These are phyloP conservation scores for Parietaria judaica DNA, from an alignment of 306 rosid genomes.

Conservation along the genomic window DNA sequence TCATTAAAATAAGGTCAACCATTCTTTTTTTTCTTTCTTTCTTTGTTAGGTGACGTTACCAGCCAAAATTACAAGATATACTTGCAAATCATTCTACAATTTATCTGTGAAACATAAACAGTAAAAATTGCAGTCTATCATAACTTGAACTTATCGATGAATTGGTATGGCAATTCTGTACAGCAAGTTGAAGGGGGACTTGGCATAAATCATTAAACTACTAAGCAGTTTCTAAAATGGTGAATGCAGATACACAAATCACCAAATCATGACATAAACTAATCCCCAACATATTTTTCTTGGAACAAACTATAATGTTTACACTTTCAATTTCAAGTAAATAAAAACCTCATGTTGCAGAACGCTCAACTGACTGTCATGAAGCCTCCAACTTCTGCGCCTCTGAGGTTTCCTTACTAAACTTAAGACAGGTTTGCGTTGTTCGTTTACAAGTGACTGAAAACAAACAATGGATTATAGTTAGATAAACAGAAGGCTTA, in stretches of 20 bases:
- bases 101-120: too few species aligned
- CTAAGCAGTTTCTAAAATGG: neutral
- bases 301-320: neutral
- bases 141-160: neutral
- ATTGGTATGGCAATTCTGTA: conserved; percentile 9
- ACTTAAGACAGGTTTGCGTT: conserved; percentile 51
- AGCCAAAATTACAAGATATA: too few species aligned
- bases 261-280: neutral
- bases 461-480: neutral
- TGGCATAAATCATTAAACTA: neutral
- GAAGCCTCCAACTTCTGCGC: conserved; percentile 41
- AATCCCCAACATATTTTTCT: neutral
- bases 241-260: neutral
- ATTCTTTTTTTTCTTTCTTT: too few species aligned
- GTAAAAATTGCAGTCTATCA: too few species aligned
- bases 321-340: conserved; percentile 2
- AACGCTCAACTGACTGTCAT: conserved; percentile 10
- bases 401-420: conserved; percentile 36
- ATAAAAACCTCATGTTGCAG: neutral
- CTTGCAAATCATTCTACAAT: too few species aligned
- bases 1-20: too few species aligned
- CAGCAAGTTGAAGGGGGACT: neutral
- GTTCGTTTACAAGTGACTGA: conserved; percentile 46
- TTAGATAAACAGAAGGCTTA: conserved; percentile 2
- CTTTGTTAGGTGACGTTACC: too few species aligned